Evolutionary conservation across 129 eudicot species (phyloP).

Genomic region (Lonicera japonica): DNA sequence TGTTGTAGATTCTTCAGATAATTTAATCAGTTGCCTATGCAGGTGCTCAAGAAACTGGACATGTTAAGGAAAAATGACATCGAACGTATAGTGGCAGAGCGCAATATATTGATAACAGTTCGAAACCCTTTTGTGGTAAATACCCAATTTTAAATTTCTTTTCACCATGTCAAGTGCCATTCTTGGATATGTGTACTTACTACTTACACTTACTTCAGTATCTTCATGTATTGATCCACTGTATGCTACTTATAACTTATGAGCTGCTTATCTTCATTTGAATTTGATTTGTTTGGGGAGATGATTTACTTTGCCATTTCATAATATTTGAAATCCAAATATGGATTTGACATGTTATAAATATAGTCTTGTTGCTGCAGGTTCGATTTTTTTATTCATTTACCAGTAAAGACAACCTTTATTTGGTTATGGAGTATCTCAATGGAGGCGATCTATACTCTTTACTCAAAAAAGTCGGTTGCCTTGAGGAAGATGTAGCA

Average conservation of each 20-base stretch:
- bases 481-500: constrained; percentile 74
- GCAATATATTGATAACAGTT: constrained; percentile 76
- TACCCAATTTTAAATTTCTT: neutral
- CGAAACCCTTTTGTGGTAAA: constrained; percentile 94
- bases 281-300: neutral
- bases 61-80: constrained; percentile 81
- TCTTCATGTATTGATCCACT: neutral
- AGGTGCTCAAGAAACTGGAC: constrained; percentile 85
- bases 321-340: neutral
- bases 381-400: constrained; percentile 86
- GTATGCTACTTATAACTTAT: neutral
- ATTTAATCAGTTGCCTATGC: constrained; percentile 23
- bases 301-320: neutral
- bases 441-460: constrained; percentile 91
- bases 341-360: constrained; percentile 6
- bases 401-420: constrained; percentile 73
- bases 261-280: constrained; percentile 5
- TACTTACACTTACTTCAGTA: neutral
- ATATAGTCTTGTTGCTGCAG: constrained; percentile 27
- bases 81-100: constrained; percentile 82
- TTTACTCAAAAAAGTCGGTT: constrained; percentile 69
- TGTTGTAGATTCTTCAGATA: constrained; percentile 6
- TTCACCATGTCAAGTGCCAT: neutral
- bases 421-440: constrained; percentile 90
- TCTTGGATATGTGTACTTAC: neutral